Conservation (phyloP, 1,284 basidiomycete genomes). For the Irpex sp. region DNA sequence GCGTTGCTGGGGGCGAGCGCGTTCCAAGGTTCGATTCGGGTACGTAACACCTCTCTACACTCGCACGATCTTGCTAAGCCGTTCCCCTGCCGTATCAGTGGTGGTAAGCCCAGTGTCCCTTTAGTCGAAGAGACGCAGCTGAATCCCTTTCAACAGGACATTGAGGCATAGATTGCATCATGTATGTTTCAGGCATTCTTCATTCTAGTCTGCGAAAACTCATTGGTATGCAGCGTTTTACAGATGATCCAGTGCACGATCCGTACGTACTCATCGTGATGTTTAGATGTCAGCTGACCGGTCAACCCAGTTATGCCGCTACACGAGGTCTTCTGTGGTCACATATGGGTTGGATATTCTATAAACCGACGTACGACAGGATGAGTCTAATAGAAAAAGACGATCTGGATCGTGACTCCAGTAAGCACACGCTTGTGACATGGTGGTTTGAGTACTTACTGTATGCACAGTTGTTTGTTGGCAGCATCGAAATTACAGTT, state of each 20-base stretch:
- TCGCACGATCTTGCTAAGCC: not conserved
- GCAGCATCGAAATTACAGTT: constrained; percentile 71
- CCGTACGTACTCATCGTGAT: constrained; percentile 42
- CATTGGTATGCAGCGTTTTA: constrained; percentile 50
- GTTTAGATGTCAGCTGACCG: not conserved
- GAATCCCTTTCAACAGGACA: constrained; percentile 43
- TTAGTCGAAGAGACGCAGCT: not conserved
- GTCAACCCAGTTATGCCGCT: constrained; percentile 56
- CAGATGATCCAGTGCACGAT: constrained; percentile 72
- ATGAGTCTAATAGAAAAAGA: constrained; percentile 63
- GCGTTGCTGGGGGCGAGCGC: constrained; percentile 68
- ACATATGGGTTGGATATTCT: constrained; percentile 86
- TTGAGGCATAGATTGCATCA: constrained; percentile 76
- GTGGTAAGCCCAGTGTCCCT: constrained; percentile 36
- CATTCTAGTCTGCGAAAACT: not conserved
- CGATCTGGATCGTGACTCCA: constrained; percentile 70
- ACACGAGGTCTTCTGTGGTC: constrained; percentile 71
- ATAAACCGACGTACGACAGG: constrained; percentile 65
- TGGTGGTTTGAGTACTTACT: not conserved
- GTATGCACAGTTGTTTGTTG: constrained; percentile 57
- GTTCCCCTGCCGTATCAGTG: constrained; percentile 28
- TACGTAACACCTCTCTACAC: constrained; percentile 10
- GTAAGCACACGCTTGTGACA: constrained; percentile 32
- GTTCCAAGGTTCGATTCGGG: constrained; percentile 64
- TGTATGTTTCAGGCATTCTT: constrained; percentile 34